A percentile compares a stretch with the other conserved stretches of the same genome.
Conservation (phyloP, 768 basidiomycete genomes). For the Macrolepiota dolichaula region DNA sequence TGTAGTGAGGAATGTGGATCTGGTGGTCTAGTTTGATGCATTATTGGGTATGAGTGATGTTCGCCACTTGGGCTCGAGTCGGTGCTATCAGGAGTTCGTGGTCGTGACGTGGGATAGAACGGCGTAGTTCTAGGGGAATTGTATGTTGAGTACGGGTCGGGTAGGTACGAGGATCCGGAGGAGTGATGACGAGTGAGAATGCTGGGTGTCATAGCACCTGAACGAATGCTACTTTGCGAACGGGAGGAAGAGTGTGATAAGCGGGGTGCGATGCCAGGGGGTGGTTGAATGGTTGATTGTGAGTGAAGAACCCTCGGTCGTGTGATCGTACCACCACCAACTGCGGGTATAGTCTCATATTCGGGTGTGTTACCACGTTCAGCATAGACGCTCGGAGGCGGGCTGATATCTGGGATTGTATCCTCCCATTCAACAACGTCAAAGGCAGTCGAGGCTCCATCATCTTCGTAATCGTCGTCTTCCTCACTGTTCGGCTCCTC, state of each 20-base stretch:
- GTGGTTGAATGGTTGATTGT: slow-evolving; percentile 69
- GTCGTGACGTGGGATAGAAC: slow-evolving; percentile 23
- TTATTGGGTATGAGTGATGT: slow-evolving; percentile 21
- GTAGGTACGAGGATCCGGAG: slow-evolving; percentile 23
- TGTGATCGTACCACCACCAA: slow-evolving; percentile 85
- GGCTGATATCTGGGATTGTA: slow-evolving; percentile 40
- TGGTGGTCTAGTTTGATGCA: slow-evolving; percentile 45
- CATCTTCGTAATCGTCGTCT: slow-evolving; percentile 34
- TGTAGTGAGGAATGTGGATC: slow-evolving; percentile 19
- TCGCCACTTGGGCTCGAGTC: slow-evolving; percentile 46
- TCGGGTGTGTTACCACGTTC: slow-evolving; percentile 48
- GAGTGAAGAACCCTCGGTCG: slow-evolving; percentile 85
- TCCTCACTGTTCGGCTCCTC: slow-evolving; percentile 54
- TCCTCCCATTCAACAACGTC: slow-evolving; percentile 74
- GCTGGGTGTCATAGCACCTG: slow-evolving; percentile 24
- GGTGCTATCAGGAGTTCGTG: slow-evolving; percentile 47
- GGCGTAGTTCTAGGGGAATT: background rate
- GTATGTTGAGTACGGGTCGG: slow-evolving; percentile 3
- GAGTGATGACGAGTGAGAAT: slow-evolving; percentile 20
- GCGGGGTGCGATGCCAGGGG: slow-evolving; percentile 17
- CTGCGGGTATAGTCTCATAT: slow-evolving; percentile 87
- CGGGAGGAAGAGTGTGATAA: slow-evolving; percentile 16
- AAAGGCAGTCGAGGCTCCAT: slow-evolving; percentile 46
- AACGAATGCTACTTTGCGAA: slow-evolving; percentile 16
- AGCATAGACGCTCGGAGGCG: slow-evolving; percentile 38